Evolutionary conservation across 192 early-diverging fungal species (phyloP).

Genomic region (Chytriomyces hyalinus): DNA sequence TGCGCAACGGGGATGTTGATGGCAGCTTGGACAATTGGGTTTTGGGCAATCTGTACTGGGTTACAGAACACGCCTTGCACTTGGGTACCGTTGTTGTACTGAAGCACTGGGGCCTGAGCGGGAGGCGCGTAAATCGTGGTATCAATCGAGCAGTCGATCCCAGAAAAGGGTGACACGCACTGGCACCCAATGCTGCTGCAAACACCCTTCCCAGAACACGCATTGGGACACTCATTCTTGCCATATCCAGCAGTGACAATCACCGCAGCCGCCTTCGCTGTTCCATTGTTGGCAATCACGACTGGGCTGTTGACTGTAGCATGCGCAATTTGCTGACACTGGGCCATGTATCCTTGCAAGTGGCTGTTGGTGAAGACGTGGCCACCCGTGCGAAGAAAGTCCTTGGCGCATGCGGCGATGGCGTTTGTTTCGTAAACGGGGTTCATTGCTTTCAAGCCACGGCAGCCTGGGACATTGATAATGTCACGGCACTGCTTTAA

Average conservation of each 20-base stretch:
- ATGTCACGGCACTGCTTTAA: no score
- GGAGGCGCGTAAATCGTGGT: not conserved
- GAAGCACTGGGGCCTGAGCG: not conserved
- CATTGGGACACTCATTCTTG: not conserved
- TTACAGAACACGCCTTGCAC: not conserved
- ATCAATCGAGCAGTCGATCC: slow-evolving; percentile 19
- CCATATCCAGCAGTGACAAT: slow-evolving; percentile 1
- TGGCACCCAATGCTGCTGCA: slow-evolving; percentile 14
- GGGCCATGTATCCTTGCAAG: not conserved
- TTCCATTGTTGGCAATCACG: not conserved
- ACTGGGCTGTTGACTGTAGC: not conserved
- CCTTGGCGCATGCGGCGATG: not conserved
- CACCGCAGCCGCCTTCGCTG: slow-evolving; percentile 4
- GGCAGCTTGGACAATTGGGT: not conserved
- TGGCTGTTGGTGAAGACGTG: slow-evolving; percentile 9
- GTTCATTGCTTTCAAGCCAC: no score
- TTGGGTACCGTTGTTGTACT: not conserved
- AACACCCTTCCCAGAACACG: slow-evolving; percentile 2
- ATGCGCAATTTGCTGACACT: not conserved
- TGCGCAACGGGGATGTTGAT: not conserved
- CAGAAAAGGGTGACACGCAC: slow-evolving; percentile 9
- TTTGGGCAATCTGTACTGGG: not conserved
- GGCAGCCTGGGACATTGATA: no score
- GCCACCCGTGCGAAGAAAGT: not conserved
- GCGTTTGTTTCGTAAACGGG: no score